phyloP scores from a whole-genome alignment of 2,329 filamentous ascomycete species.

The Ophiostoma ulmi region DNA sequence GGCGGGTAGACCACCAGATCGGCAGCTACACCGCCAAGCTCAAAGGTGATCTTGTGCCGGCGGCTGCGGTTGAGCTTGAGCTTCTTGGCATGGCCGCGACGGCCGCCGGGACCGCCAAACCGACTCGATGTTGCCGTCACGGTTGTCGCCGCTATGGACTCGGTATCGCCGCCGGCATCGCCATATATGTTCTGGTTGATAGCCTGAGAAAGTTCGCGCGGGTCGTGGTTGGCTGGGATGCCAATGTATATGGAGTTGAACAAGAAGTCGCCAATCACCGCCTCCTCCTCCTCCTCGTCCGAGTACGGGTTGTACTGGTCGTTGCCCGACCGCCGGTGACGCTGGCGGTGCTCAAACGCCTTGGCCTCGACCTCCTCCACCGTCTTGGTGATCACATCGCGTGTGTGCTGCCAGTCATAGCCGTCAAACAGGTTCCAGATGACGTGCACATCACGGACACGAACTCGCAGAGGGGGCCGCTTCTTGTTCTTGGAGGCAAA shows the following conservation, averaged over 20 bases:
- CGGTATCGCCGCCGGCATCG: conserved; percentile 80
- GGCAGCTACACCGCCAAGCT: conserved; percentile 73
- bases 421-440: conserved; percentile 99
- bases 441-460: conserved; percentile 79
- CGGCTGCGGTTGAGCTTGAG: conserved; percentile 78
- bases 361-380: conserved; percentile 82
- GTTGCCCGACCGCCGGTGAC: conserved; percentile 50
- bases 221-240: conserved; percentile 79
- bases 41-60: conserved; percentile 91
- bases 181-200: conserved; percentile 81
- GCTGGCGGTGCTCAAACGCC: conserved; percentile 67
- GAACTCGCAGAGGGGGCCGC: conserved; percentile 63
- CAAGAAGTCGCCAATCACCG: conserved; percentile 85
- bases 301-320: conserved; percentile 35
- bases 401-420: conserved; percentile 89
- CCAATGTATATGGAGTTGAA: conserved; percentile 99
- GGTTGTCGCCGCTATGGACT: conserved; percentile 64
- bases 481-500: background rate
- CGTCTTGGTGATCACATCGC: conserved; percentile 78
- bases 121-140: conserved; percentile 52
- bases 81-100: conserved; percentile 40
- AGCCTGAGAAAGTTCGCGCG: conserved; percentile 69
- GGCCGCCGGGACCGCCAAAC: conserved; percentile 38
- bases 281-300: conserved; percentile 74
- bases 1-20: conserved; percentile 79